Conservation (phyloP, 176 grass and related monocot species). For the Carex myosuroides region DNA sequence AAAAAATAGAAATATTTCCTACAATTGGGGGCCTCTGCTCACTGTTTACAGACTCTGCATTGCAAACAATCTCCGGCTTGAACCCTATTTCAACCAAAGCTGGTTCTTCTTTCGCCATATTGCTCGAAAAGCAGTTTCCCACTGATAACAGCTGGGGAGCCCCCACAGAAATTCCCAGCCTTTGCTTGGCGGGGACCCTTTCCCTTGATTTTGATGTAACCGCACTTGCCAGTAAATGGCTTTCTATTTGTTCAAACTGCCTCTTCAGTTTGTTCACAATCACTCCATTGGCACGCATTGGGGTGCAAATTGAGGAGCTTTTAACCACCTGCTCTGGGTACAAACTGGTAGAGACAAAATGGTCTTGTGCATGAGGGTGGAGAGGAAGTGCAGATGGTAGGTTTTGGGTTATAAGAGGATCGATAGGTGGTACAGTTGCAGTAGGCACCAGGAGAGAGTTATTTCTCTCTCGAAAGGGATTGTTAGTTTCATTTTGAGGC, state of each 20-base stretch:
- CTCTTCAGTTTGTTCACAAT: slow-evolving; percentile 14
- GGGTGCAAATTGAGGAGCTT: not conserved
- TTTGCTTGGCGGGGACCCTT: slow-evolving; percentile 20
- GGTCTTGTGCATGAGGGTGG: not conserved
- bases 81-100: not conserved
- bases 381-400: not conserved
- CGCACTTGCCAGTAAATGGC: not conserved
- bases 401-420: not conserved
- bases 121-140: not conserved
- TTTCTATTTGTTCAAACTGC: slow-evolving; percentile 28
- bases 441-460: not conserved
- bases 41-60: slow-evolving; percentile 1
- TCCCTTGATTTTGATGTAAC: not conserved
- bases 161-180: slow-evolving; percentile 2
- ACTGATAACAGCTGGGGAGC: not conserved
- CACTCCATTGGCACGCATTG: not conserved
- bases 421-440: not conserved
- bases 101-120: not conserved
- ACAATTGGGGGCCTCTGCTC: not conserved
- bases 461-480: slow-evolving; percentile 4
- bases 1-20: not conserved
- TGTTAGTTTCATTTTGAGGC: slow-evolving; percentile 7
- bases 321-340: not conserved
- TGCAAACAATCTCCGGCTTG: not conserved
- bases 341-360: not conserved